A percentile compares a stretch with the other conserved stretches of the same genome.
These are phyloP conservation scores for Metschnikowia sp. DNA, from an alignment of 805 yeast genomes.

Conservation along the genomic window DNA sequence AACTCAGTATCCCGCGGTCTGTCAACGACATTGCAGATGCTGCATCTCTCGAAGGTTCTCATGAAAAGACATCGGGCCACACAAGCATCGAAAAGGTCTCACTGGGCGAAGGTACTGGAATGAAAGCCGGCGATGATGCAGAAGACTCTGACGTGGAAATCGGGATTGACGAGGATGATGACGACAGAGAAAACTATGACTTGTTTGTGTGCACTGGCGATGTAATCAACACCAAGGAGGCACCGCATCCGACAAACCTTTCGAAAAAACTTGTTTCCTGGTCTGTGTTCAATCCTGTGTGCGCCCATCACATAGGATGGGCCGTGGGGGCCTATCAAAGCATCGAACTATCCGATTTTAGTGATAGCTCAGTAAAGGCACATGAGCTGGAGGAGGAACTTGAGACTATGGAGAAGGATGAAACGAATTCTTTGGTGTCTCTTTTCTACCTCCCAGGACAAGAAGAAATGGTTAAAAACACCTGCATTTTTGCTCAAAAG, in stretches of 20 bases:
- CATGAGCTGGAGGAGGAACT: conserved; percentile 29
- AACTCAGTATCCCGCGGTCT: conserved; percentile 79
- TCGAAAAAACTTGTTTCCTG: conserved; percentile 73
- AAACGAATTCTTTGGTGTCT: conserved; percentile 38
- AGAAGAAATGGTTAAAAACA: conserved; percentile 55
- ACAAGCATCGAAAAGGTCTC: not conserved
- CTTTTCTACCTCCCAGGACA: conserved; percentile 64
- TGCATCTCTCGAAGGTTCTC: not conserved
- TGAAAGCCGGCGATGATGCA: not conserved
- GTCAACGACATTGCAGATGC: conserved; percentile 54
- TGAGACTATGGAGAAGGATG: conserved; percentile 30
- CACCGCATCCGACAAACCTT: conserved; percentile 71
- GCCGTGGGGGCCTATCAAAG: conserved; percentile 85
- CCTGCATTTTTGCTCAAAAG: conserved; percentile 70
- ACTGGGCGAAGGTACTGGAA: not conserved
- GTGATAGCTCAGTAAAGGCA: conserved; percentile 25
- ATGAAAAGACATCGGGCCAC: not conserved
- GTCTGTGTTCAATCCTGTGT: conserved; percentile 75
- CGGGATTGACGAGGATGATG: conserved; percentile 35
- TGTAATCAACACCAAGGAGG: conserved; percentile 58
- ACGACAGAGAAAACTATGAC: conserved; percentile 47
- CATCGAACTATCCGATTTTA: conserved; percentile 48
- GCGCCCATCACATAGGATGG: conserved; percentile 95
- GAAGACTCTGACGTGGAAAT: conserved; percentile 7
- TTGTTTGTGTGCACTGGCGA: conserved; percentile 71